Conservation (phyloP, 2,329 filamentous ascomycete species). For the Sclerotinia sclerotiorum region DNA sequence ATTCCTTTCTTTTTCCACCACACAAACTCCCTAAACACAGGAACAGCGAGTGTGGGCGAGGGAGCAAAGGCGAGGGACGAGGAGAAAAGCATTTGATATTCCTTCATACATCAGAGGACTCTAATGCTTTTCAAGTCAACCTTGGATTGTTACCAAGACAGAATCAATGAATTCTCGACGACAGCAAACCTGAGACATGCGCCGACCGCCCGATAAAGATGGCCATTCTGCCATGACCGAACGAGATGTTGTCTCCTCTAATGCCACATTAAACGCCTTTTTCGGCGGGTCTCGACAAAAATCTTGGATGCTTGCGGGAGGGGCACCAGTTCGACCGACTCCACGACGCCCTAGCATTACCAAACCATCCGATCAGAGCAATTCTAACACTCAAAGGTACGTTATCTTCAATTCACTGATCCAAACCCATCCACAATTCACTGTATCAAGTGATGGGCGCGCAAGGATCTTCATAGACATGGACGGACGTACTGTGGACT, state of each 20-base stretch:
- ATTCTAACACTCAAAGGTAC: constrained; percentile 29
- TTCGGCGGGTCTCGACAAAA: constrained; percentile 39
- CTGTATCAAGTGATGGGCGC: neutral
- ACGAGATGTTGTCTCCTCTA: constrained; percentile 39
- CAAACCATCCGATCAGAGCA: constrained; percentile 27
- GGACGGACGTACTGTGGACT: neutral
- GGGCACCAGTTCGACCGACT: constrained; percentile 37
- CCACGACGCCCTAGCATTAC: constrained; percentile 32
- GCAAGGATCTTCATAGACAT: neutral
- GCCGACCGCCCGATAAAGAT: constrained; percentile 40
- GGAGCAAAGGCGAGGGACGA: neutral
- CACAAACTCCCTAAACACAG: neutral
- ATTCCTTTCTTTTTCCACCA: neutral
- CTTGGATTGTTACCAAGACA: constrained; percentile 22
- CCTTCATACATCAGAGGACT: neutral
- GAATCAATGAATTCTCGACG: constrained; percentile 28
- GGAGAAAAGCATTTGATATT: constrained; percentile 3
- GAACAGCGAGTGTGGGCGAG: constrained; percentile 1
- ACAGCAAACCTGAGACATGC: constrained; percentile 34
- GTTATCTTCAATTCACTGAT: constrained; percentile 2
- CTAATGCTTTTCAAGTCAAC: constrained; percentile 20
- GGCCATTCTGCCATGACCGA: constrained; percentile 32
- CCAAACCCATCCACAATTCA: neutral
- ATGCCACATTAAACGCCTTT: constrained; percentile 41
- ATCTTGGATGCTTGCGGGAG: constrained; percentile 40